Evolutionary conservation across 225 moss, liverwort and hornwort genomes (phyloP), one percentile per base, ranked within the genome.

Genomic region (Anthoceros angustus): DNA sequence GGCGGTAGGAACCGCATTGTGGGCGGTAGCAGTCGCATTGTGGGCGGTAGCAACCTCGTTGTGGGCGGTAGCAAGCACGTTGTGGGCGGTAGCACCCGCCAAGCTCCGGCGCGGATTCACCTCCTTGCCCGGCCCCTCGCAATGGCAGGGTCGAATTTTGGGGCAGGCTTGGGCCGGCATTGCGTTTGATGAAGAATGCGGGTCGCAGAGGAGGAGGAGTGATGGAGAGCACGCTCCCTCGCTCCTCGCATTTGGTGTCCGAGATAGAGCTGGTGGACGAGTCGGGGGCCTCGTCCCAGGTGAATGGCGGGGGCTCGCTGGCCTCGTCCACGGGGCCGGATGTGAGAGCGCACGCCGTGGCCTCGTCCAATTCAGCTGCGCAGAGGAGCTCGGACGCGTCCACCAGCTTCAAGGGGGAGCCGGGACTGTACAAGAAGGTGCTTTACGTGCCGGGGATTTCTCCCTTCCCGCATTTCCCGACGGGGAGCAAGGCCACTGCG

Each of bases 241-340:
- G n/a, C 18, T 18, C n/a, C 55, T 55, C 55, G 55, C 55, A 23
- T 55, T 55, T 55, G n/a, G 14, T 55, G n/a, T 15, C 55, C 18
- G 55, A 55, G 55, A 55, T 55, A 18, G 55, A 55, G 18, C 55
- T 55, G 14, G 55, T 23, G n/a, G 55, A 55, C 55, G 55, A 55
- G 55, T 18, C 55, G 23, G 55, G n/a, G 23, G 55, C 55, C 5
- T 18, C n/a, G 16, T 18, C 55, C 6, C 46, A 12, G 14, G 18
- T 18, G 12, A 18, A 18, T 48, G 46, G 46, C 18, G 46, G 46
- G 45, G 45, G 16, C 12, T 46, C 45, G 6, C 12, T 46, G 45
- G 45, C 45, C 12, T 46, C 45, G 12, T 46, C 45, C 45, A 46
- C 45, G 12, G 45, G 45, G 11, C 45, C 45, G 45, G 45, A 46